These are phyloP conservation scores for Ambispora gerdemannii DNA, from an alignment of 192 early-diverging fungal species.

Conservation along the genomic window DNA sequence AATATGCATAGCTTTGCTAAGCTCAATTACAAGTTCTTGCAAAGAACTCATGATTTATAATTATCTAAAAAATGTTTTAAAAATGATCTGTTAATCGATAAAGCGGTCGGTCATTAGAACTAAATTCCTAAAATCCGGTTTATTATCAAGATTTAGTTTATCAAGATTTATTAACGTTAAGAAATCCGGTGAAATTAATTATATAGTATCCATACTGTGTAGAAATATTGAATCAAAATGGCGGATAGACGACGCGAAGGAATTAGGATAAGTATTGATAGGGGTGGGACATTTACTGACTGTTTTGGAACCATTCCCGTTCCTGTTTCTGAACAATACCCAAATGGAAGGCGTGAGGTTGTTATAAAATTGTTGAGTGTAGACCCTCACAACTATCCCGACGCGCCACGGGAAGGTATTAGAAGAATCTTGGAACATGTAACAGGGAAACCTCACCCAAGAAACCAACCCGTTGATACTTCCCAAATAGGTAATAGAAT, in stretches of 20 bases:
- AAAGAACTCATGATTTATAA: background rate
- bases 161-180: too few relatives aligned
- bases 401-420: slow-evolving; percentile 95
- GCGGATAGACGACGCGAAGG: background rate
- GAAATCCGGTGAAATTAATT: too few relatives aligned
- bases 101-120: too few relatives aligned
- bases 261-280: slow-evolving; percentile 75
- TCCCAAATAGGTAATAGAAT: slow-evolving; percentile 59
- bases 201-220: too few relatives aligned
- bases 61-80: too few relatives aligned
- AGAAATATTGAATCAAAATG: too few relatives aligned
- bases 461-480: slow-evolving; percentile 70
- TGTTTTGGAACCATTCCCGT: slow-evolving; percentile 76
- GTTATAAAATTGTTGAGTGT: slow-evolving; percentile 90
- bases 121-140: too few relatives aligned
- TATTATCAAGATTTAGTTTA: too few relatives aligned
- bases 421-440: slow-evolving; percentile 79
- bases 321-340: slow-evolving; percentile 43
- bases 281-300: slow-evolving; percentile 97
- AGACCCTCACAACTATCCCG: slow-evolving; percentile 84
- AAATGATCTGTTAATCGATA: background rate
- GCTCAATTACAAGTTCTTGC: background rate
- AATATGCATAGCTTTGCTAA: background rate
- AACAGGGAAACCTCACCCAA: slow-evolving; percentile 66
- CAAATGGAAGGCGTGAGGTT: slow-evolving; percentile 53